Evolutionary conservation across 2,329 filamentous ascomycete genomes (phyloP), one percentile per base, ranked within the genome.

Genomic region (Neocatenulostroma microsporum): DNA sequence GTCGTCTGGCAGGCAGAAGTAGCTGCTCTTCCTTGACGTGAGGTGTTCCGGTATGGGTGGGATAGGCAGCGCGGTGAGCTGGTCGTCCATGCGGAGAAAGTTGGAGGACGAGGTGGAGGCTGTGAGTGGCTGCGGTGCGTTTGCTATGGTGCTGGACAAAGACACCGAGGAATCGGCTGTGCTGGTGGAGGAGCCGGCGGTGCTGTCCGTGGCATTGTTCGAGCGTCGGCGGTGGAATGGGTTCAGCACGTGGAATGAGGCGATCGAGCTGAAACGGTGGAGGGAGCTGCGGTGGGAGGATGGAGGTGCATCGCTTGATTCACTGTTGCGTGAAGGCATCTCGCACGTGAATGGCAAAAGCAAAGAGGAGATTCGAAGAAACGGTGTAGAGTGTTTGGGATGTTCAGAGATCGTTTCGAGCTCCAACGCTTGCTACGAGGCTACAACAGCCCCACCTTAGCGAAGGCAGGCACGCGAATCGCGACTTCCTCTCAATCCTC

Each of bases 141-240:
- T 42, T 15, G 36, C 44, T 7, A 36, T 40, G 12, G 36, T 43
- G 28, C 31, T 32, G 15, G 44, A 30, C 14, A 48, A 37, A 27
- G 42, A 49, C 5, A 47, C 39, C 11, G 31, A 44, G 39, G 36
- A 42, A n/a, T n/a, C n/a, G n/a, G n/a, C n/a, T n/a, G n/a, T n/a
- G 18, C 26, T 21, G 3, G 36, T 33, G 33, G 48, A 49, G 14
- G 51, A 54, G 15, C 46, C 36, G 32, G 48, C 48, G 44, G 45
- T 53, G 43, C 43, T 39, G 30, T 47, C 45, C 29, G 48, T 46
- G 13, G 46, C 46, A 32, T 50, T 53, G 39, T 42, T 46, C 6
- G 51, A 55, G 30, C 55, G 56, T 31, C 56, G 54, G 29, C 56
- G 53, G 26, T 37, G 48, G 48, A 60, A 60, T 1, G 55, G 56